Conservation (phyloP, 495 filamentous ascomycete species). For the Hypoxylon perforatum region DNA sequence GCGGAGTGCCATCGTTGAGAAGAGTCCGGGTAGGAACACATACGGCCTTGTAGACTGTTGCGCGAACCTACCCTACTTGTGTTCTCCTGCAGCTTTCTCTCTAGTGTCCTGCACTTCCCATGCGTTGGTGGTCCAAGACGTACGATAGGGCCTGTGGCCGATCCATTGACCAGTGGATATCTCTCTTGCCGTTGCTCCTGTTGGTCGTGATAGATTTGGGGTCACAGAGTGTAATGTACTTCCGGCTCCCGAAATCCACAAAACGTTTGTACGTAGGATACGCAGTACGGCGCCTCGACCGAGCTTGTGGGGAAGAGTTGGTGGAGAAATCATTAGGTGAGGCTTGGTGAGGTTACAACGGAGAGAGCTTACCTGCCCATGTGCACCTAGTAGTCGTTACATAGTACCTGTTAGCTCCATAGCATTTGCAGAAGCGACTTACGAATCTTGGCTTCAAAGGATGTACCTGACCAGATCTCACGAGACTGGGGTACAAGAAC, state of each 20-base stretch:
- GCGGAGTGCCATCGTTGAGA: constrained; percentile 14
- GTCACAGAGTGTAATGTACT: constrained; percentile 12
- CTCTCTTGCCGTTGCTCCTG: neutral
- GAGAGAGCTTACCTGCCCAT: constrained; percentile 19
- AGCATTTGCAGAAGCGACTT: constrained; percentile 11
- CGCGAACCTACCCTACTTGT: constrained; percentile 3
- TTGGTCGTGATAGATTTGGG: constrained; percentile 9
- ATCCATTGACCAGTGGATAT: constrained; percentile 6
- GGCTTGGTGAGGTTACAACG: constrained; percentile 28
- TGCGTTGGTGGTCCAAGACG: constrained; percentile 1
- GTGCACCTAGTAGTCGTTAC: constrained; percentile 5
- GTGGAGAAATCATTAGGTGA: constrained; percentile 21
- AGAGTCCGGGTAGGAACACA: constrained; percentile 24
- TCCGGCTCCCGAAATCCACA: constrained; percentile 11
- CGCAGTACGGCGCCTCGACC: constrained; percentile 24
- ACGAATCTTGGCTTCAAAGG: constrained; percentile 15
- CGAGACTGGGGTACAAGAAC: constrained; percentile 1
- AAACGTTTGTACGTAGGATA: constrained; percentile 18
- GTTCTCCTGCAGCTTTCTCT: constrained; percentile 16
- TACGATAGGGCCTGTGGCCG: constrained; percentile 24
- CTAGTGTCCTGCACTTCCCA: constrained; percentile 25
- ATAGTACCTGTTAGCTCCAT: constrained; percentile 1
- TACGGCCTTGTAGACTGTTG: constrained; percentile 16
- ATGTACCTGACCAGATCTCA: constrained; percentile 13
- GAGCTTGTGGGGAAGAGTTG: constrained; percentile 37